Base-by-base conservation (phyloP, 2,329 filamentous ascomycete species). In the Paramyrothecium sp. region DNA sequence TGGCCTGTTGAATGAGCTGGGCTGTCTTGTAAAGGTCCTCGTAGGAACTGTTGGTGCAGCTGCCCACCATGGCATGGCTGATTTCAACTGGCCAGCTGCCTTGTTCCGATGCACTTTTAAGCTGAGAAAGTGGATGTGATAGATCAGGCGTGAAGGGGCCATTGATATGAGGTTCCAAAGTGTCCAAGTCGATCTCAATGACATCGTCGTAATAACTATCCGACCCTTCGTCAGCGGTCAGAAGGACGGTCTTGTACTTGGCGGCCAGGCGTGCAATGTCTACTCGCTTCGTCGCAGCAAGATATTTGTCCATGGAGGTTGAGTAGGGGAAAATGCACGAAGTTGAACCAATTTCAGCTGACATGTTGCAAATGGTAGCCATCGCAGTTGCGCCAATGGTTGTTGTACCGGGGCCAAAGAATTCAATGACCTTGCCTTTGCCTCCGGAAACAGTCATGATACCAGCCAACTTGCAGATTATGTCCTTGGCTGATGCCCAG, bases 361-460 rank as follows among this genome's bases (percentile, higher is more conserved):
- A 67, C 72, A 74, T 74, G 56, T 75, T 75, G 56, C 69, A 71
- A 7, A 74, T 65, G 2, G 73, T 74, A 0, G 70, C 71, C 71
- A 72, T 73, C 2, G 67, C 73, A 7, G 73, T 75, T 0, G 70
- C 70, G 0, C 70, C 65, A 1, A 75, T 57, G 0, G 63, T 69
- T 16, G 67, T 57, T 1, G 65, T 65, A 2, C 71, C 73, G 0
- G 71, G 70, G 1, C 72, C 71, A 33, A 72, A 73, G 55, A 71
- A 75, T 53, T 75, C 71, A 7, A 75, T 63, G 12, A 73, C 62
- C 46, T 67, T 70, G 2, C 70, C 72, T 46, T 71, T 75, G 3
- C 71, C 71, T 0, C 72, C 70, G 2, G 67, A 67, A 0, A 75
- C 71, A 0, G 70, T 67, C 2, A 73, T 21, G 1, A 74, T 68